Conservation (phyloP, 768 basidiomycete species). For the Mycena capillaripes region DNA sequence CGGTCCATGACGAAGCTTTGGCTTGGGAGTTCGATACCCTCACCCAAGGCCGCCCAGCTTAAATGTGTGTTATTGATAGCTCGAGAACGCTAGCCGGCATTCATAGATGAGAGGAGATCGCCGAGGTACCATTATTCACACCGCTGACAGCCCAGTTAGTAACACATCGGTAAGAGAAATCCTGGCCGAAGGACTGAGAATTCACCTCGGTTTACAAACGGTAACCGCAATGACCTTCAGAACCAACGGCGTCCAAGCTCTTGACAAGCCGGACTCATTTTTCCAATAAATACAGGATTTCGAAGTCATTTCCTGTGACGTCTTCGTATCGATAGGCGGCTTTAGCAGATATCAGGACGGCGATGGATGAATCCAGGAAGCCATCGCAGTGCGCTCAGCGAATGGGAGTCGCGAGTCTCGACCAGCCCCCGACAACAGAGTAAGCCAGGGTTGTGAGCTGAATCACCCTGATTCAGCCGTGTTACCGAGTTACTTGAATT, state of each 20-base stretch:
- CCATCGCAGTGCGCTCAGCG: too few species aligned
- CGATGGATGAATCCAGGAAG: too few species aligned
- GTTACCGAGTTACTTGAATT: too few species aligned
- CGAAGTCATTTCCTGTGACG: background rate
- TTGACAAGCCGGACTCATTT: too few species aligned
- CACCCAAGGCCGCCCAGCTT: background rate
- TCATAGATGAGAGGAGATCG: background rate
- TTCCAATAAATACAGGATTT: background rate
- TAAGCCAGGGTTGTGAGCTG: background rate
- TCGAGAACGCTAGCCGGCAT: background rate
- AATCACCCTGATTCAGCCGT: background rate
- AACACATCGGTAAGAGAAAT: background rate
- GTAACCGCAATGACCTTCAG: too few species aligned
- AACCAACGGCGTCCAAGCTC: background rate
- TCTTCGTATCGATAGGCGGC: background rate
- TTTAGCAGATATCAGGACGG: background rate
- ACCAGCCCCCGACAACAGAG: too few species aligned
- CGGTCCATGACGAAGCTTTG: background rate
- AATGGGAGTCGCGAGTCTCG: too few species aligned
- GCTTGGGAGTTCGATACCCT: background rate
- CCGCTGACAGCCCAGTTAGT: background rate
- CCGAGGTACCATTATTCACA: constrained; percentile 6
- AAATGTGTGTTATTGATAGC: background rate
- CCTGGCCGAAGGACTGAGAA: background rate
- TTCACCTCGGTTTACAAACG: too few species aligned